phyloP scores from a whole-genome alignment of 2,329 filamentous ascomycete genomes.

The Periglandula ipomoeae region DNA sequence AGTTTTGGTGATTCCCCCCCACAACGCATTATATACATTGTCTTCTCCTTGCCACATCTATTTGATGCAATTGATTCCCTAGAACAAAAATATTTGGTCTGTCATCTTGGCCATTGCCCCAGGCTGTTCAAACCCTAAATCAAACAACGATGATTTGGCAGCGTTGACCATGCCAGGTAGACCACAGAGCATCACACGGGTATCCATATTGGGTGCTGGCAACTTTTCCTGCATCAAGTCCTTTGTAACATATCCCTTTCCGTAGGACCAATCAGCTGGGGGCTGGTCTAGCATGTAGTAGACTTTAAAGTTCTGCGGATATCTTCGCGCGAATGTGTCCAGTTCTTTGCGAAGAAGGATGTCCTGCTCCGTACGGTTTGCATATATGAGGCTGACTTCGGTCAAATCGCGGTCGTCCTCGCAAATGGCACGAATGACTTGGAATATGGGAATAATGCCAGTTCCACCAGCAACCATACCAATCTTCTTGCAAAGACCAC shows the following conservation, averaged over 20 bases:
- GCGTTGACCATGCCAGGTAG: too few relatives aligned
- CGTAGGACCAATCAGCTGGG: constrained; percentile 35
- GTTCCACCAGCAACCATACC: constrained; percentile 35
- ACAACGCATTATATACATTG: too few relatives aligned
- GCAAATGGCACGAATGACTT: constrained; percentile 54
- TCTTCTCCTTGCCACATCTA: too few relatives aligned
- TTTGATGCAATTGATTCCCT: too few relatives aligned
- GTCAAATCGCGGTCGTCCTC: constrained; percentile 51
- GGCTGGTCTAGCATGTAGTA: constrained; percentile 45
- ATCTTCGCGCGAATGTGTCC: constrained; percentile 40
- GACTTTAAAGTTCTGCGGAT: constrained; percentile 44
- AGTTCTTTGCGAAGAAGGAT: constrained; percentile 50
- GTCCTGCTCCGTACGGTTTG: constrained; percentile 48
- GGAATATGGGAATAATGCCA: constrained; percentile 27
- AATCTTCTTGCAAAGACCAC: constrained; percentile 32
- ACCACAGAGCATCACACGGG: constrained; percentile 45
- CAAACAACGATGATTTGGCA: too few relatives aligned
- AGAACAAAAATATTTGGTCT: too few relatives aligned
- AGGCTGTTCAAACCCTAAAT: too few relatives aligned
- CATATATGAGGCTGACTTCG: constrained; percentile 47
- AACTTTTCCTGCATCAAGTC: constrained; percentile 40
- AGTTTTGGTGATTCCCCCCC: too few relatives aligned
- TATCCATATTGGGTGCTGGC: constrained; percentile 33
- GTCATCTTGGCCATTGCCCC: too few relatives aligned
- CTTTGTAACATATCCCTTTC: constrained; percentile 40